These are phyloP conservation scores for Ramularia collo-cygni DNA, from an alignment of 2,329 filamentous ascomycete species.

Conservation along the genomic window DNA sequence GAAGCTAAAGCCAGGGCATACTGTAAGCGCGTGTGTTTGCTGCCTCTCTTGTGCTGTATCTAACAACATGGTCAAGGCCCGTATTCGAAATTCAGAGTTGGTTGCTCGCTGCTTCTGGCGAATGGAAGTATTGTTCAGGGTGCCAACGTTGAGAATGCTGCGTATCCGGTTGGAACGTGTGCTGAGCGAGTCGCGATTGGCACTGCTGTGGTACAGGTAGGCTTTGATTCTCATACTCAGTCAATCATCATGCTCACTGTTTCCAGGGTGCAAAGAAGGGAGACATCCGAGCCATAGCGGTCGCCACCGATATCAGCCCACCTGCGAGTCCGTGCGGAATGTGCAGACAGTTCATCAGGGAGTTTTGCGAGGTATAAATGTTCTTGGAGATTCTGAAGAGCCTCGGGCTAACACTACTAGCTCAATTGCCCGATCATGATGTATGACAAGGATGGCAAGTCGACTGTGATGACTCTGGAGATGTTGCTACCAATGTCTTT, in stretches of 20 bases:
- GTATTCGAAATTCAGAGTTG: conserved; percentile 88
- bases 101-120: conserved; percentile 64
- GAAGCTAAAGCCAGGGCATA: conserved; percentile 75
- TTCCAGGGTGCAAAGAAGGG: conserved; percentile 33
- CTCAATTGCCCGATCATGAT: conserved; percentile 69
- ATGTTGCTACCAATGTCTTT: conserved; percentile 51
- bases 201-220: conserved; percentile 59
- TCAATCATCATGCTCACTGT: neutral
- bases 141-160: conserved; percentile 88
- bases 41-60: neutral
- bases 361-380: conserved; percentile 37
- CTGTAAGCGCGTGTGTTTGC: conserved; percentile 48
- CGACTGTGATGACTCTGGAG: conserved; percentile 61
- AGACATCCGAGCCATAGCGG: conserved; percentile 70
- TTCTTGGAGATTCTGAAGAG: neutral
- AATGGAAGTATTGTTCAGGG: conserved; percentile 52
- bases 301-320: conserved; percentile 63
- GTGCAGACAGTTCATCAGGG: conserved; percentile 72
- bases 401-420: conserved; percentile 11
- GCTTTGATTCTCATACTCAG: conserved; percentile 1
- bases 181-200: conserved; percentile 87
- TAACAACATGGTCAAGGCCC: conserved; percentile 48
- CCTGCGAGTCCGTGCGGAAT: conserved; percentile 71
- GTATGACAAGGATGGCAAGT: conserved; percentile 78
- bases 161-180: conserved; percentile 91